These are phyloP conservation scores for Penicillium sp. DNA, from an alignment of 2,329 filamentous ascomycete species.

Conservation along the genomic window DNA sequence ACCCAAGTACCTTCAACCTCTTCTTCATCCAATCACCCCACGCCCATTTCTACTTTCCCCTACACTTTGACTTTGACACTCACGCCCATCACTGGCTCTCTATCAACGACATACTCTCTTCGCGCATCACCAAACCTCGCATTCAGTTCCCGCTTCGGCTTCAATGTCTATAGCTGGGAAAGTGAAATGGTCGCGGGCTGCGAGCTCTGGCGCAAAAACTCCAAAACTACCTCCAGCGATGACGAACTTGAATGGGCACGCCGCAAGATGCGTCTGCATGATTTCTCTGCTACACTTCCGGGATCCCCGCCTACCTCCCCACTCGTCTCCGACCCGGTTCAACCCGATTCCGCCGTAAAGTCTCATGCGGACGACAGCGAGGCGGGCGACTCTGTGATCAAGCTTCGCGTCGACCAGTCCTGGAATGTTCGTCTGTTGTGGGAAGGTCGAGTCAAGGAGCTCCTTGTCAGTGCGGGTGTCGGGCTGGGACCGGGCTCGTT, in stretches of 20 bases:
- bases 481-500: slow-evolving; percentile 64
- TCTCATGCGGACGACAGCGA: slow-evolving; percentile 47
- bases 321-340: slow-evolving; percentile 15
- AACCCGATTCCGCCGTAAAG: slow-evolving; percentile 8
- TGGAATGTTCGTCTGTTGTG: slow-evolving; percentile 82
- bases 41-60: slow-evolving; percentile 69
- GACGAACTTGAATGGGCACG: slow-evolving; percentile 45
- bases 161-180: slow-evolving; percentile 98
- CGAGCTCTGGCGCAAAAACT: slow-evolving; percentile 77
- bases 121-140: slow-evolving; percentile 79
- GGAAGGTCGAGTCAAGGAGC: slow-evolving; percentile 89
- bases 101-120: slow-evolving; percentile 88
- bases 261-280: slow-evolving; percentile 34
- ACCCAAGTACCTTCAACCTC: slow-evolving; percentile 26
- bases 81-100: slow-evolving; percentile 90
- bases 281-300: slow-evolving; percentile 22
- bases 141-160: slow-evolving; percentile 87
- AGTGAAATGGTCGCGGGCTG: slow-evolving; percentile 88
- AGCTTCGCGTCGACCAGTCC: slow-evolving; percentile 84
- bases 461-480: slow-evolving; percentile 87
- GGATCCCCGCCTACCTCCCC: slow-evolving; percentile 17
- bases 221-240: slow-evolving; percentile 35
- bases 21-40: slow-evolving; percentile 22
- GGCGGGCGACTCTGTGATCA: slow-evolving; percentile 80
- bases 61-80: slow-evolving; percentile 90